phyloP scores from a whole-genome alignment of 257 asterid genomes.

The Hygrophila difformis region DNA sequence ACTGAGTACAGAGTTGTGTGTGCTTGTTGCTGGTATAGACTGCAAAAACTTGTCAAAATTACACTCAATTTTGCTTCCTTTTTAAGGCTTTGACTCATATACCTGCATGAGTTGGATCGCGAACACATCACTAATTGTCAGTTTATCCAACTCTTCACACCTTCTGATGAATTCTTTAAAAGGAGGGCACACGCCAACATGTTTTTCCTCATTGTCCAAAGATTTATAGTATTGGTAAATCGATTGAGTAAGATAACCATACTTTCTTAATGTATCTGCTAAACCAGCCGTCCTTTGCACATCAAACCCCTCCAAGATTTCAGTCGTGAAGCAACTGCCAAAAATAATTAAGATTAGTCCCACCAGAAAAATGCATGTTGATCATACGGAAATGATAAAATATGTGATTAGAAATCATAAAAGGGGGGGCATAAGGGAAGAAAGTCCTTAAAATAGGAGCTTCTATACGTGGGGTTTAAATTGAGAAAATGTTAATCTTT shows the following conservation, averaged over 20 bases:
- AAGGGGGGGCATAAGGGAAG: conserved; percentile 8
- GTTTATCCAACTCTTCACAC: conserved; percentile 76
- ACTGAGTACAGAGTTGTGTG: background rate
- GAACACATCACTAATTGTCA: conserved; percentile 90
- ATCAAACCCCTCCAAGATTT: conserved; percentile 96
- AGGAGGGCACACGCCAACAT: conserved; percentile 43
- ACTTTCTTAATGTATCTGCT: conserved; percentile 79
- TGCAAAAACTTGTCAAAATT: too few species aligned
- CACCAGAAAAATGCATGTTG: conserved; percentile 2
- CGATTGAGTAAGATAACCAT: conserved; percentile 80
- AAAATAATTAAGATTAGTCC: conserved; percentile 14
- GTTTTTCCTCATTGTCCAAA: conserved; percentile 36
- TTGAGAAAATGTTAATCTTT: conserved; percentile 4
- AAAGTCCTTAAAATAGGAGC: conserved; percentile 5
- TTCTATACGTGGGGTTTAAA: background rate
- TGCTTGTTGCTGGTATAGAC: background rate
- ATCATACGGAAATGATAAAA: conserved; percentile 6
- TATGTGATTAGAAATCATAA: background rate
- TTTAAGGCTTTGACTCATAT: too few species aligned
- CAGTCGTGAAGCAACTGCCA: conserved; percentile 95
- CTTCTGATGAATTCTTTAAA: conserved; percentile 57
- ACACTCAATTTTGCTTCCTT: too few species aligned
- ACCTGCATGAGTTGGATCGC: conserved; percentile 99
- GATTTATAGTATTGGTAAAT: conserved; percentile 61
- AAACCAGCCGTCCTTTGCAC: conserved; percentile 84